Evolutionary conservation across 441 rosid species (phyloP).

Genomic region (Erodium moschatum): DNA sequence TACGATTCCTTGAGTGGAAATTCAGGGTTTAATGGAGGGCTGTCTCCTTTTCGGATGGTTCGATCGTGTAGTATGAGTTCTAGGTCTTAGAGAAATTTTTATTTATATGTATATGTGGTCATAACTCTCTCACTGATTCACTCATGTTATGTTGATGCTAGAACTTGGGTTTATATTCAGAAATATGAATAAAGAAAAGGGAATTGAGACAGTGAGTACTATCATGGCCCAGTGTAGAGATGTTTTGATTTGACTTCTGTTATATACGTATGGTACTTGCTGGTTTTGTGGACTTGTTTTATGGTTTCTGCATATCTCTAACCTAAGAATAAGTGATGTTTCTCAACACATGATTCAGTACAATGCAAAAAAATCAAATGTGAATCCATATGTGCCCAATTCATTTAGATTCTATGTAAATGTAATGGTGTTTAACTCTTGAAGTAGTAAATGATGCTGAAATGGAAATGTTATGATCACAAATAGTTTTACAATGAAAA

Average conservation of each 20-base stretch:
- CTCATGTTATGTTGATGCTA: not conserved
- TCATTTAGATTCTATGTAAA: not conserved
- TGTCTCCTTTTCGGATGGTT: slow-evolving; percentile 18
- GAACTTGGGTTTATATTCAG: slow-evolving; percentile 6
- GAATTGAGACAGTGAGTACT: not conserved
- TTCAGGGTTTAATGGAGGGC: slow-evolving; percentile 14
- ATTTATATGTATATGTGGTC: slow-evolving; percentile 17
- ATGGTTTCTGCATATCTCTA: too few species aligned
- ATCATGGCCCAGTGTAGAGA: too few species aligned
- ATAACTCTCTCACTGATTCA: slow-evolving; percentile 3
- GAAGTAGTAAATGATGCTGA: not conserved
- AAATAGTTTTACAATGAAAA: not conserved
- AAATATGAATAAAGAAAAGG: slow-evolving; percentile 10
- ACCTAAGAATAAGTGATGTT: too few species aligned
- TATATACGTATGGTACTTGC: too few species aligned
- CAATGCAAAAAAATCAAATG: too few species aligned
- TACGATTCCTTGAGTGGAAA: slow-evolving; percentile 22
- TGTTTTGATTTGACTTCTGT: too few species aligned
- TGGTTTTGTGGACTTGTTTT: too few species aligned
- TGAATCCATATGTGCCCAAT: not conserved
- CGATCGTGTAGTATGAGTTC: slow-evolving; percentile 24
- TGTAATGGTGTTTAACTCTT: too few species aligned
- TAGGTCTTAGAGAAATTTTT: slow-evolving; percentile 18
- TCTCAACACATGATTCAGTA: not conserved
- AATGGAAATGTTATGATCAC: not conserved